phyloP scores from a whole-genome alignment of 2,329 filamentous ascomycete genomes.

The Penicillium griseofulvum region DNA sequence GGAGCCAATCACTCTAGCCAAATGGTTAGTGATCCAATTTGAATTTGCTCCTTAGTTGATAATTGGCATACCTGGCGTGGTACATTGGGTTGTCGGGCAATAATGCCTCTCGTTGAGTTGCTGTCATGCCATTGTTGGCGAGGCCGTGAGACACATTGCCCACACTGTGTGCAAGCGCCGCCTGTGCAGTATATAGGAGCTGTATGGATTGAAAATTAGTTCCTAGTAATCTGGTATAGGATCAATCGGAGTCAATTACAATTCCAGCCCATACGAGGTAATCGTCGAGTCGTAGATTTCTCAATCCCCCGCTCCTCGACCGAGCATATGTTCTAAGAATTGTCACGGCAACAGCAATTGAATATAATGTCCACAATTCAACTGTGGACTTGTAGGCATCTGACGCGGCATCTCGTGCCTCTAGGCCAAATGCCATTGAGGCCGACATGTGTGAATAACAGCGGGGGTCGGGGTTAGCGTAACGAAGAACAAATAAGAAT shows the following conservation, averaged over 20 bases:
- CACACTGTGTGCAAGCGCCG: slow-evolving; percentile 48
- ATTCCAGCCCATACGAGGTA: slow-evolving; percentile 54
- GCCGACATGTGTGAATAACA: neutral
- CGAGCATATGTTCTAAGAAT: slow-evolving; percentile 42
- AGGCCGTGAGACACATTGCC: slow-evolving; percentile 48
- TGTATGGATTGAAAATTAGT: slow-evolving; percentile 17
- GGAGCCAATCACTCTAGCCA: slow-evolving; percentile 48
- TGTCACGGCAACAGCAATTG: slow-evolving; percentile 24
- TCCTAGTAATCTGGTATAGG: neutral
- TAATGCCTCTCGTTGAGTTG: slow-evolving; percentile 46
- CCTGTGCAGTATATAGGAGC: slow-evolving; percentile 51
- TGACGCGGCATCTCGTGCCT: slow-evolving; percentile 15
- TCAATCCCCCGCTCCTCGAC: slow-evolving; percentile 19
- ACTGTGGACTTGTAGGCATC: slow-evolving; percentile 16
- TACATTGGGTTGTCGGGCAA: slow-evolving; percentile 45
- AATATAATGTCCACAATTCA: slow-evolving; percentile 28
- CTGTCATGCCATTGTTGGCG: slow-evolving; percentile 57
- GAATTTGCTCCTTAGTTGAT: neutral
- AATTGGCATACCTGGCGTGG: slow-evolving; percentile 27
- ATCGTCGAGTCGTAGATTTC: slow-evolving; percentile 47
- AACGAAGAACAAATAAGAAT: neutral
- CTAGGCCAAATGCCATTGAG: neutral
- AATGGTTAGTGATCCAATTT: neutral
- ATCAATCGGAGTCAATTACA: slow-evolving; percentile 34
- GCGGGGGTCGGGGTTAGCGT: neutral